Percentiles rank a stretch among this genome's conserved stretches.
Evolutionary conservation across 1,284 basidiomycete species (phyloP).

Genomic region (Pseudomicrostroma phylloplanum): DNA sequence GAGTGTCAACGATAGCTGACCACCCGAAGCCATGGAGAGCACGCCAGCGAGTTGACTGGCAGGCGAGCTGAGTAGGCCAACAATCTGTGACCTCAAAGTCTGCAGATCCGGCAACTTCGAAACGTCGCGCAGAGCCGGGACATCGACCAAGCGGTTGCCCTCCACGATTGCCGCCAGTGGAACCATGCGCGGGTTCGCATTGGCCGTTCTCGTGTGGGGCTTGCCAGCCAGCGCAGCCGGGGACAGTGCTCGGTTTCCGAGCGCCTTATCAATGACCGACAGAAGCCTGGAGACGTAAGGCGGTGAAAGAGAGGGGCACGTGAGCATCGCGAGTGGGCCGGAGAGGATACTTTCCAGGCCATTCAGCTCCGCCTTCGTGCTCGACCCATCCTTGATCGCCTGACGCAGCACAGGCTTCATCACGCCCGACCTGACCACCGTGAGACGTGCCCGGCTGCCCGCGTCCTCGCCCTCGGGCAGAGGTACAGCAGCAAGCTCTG

Average conservation of each 20-base stretch:
- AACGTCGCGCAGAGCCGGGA: slow-evolving; percentile 33
- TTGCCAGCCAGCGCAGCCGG: slow-evolving; percentile 15
- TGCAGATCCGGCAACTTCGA: slow-evolving; percentile 31
- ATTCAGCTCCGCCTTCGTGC: slow-evolving; percentile 18
- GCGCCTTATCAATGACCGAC: slow-evolving; percentile 30
- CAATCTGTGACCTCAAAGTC: slow-evolving; percentile 39
- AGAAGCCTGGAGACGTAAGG: slow-evolving; percentile 35
- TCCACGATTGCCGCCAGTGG: slow-evolving; percentile 35
- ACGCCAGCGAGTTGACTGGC: slow-evolving; percentile 36
- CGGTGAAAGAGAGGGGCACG: slow-evolving; percentile 31
- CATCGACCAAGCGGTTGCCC: slow-evolving; percentile 26
- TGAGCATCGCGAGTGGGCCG: slow-evolving; percentile 41
- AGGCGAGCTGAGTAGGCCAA: slow-evolving; percentile 40
- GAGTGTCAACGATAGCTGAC: slow-evolving; percentile 34
- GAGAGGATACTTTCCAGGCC: slow-evolving; percentile 21
- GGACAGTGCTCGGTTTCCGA: slow-evolving; percentile 23
- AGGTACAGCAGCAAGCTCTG: slow-evolving; percentile 29
- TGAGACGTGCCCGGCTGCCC: slow-evolving; percentile 20
- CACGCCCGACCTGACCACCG: slow-evolving; percentile 30
- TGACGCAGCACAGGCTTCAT: slow-evolving; percentile 23
- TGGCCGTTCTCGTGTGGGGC: slow-evolving; percentile 12
- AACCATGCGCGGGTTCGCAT: slow-evolving; percentile 32
- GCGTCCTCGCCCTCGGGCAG: slow-evolving; percentile 20
- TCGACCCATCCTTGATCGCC: neutral
- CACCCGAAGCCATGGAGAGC: slow-evolving; percentile 37